phyloP scores from a whole-genome alignment of 2,329 filamentous ascomycete species.

The Zymoseptoria brevis region DNA sequence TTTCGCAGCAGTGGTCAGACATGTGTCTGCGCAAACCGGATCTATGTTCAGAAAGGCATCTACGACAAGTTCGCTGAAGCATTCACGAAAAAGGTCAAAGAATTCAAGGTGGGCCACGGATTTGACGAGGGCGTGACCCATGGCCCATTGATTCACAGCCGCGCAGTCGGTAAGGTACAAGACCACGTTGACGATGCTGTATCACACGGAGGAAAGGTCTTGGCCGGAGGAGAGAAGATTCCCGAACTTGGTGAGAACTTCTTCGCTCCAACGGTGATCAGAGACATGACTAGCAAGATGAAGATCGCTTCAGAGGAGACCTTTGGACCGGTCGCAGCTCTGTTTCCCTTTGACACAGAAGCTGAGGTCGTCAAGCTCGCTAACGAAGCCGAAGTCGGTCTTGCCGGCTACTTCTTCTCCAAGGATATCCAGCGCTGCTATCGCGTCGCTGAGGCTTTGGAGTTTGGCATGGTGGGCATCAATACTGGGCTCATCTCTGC shows the following conservation, averaged over 20 bases:
- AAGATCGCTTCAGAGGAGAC: conserved; percentile 80
- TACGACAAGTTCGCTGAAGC: conserved; percentile 66
- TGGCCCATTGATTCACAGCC: conserved; percentile 76
- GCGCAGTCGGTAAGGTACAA: conserved; percentile 71
- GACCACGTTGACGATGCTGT: conserved; percentile 72
- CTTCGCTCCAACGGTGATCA: conserved; percentile 81
- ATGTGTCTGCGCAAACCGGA: conserved; percentile 71
- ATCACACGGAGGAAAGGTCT: conserved; percentile 65
- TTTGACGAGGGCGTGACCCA: conserved; percentile 65
- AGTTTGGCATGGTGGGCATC: conserved; percentile 77
- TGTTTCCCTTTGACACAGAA: conserved; percentile 85
- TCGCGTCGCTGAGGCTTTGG: conserved; percentile 56
- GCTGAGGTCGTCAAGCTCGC: conserved; percentile 78
- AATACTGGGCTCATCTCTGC: conserved; percentile 46
- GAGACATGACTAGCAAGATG: conserved; percentile 81
- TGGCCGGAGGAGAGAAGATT: conserved; percentile 66
- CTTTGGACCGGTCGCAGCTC: conserved; percentile 83
- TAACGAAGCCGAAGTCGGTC: conserved; percentile 73
- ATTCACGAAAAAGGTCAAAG: conserved; percentile 63
- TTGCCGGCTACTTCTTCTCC: conserved; percentile 92
- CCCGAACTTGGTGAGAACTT: conserved; percentile 75
- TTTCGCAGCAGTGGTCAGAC: conserved; percentile 95
- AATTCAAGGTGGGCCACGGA: conserved; percentile 68
- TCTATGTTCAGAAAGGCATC: conserved; percentile 70
- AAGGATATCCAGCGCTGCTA: conserved; percentile 51